Conservation (phyloP, 1,139 yeast genomes). For the Geotrichum macrosporum region DNA sequence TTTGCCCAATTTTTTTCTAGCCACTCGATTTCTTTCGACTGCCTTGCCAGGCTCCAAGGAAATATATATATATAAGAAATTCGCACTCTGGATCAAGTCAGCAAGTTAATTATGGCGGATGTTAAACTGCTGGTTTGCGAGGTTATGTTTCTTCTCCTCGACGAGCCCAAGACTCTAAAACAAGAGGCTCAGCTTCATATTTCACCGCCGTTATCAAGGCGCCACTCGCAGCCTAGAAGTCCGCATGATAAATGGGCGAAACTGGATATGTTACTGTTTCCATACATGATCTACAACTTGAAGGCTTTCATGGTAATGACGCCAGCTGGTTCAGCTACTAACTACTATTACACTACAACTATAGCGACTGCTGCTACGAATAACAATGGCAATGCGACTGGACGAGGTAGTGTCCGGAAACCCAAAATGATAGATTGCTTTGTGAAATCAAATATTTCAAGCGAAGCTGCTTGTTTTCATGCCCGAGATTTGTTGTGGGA, state of each 20-base stretch:
- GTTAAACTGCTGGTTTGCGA: conserved; percentile 12
- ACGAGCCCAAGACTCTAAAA: neutral
- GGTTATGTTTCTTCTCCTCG: conserved; percentile 11
- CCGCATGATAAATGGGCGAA: conserved; percentile 13
- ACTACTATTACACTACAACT: neutral
- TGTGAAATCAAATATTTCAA: conserved; percentile 14
- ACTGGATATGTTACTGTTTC: conserved; percentile 17
- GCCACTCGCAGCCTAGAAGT: too few relatives aligned
- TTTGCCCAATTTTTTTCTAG: too few relatives aligned
- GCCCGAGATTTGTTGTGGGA: conserved; percentile 7
- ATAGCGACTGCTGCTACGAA: neutral
- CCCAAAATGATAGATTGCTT: conserved; percentile 10
- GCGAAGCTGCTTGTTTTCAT: conserved; percentile 18
- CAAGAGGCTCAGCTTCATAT: too few relatives aligned
- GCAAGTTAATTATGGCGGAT: conserved; percentile 1
- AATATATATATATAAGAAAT: too few relatives aligned
- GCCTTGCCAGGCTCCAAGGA: too few relatives aligned
- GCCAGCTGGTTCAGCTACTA: neutral
- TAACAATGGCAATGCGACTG: neutral
- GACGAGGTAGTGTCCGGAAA: neutral
- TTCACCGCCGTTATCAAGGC: neutral
- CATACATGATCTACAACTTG: conserved; percentile 19
- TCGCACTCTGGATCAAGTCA: neutral
- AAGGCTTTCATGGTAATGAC: conserved; percentile 12
- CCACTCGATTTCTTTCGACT: too few relatives aligned